A percentile compares a stretch with the other conserved stretches of the same genome.
These are phyloP conservation scores for Fusarium brachygibbosum DNA, from an alignment of 2,329 filamentous ascomycete genomes.

Conservation along the genomic window DNA sequence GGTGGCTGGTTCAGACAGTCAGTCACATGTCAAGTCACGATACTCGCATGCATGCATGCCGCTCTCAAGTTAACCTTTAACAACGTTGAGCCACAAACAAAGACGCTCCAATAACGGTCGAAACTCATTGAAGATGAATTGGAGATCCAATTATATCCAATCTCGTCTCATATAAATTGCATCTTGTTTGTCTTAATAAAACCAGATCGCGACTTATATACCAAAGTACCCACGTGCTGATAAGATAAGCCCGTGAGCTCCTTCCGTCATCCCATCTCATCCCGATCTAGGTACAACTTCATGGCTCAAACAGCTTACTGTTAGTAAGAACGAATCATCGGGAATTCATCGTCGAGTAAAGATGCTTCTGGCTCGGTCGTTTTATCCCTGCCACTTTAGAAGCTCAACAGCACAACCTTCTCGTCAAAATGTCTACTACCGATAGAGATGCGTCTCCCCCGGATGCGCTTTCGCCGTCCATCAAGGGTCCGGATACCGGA, in stretches of 20 bases:
- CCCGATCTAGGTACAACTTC: conserved; percentile 18
- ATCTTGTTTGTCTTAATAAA: not conserved
- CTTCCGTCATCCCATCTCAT: conserved; percentile 42
- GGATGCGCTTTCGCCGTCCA: conserved; percentile 27
- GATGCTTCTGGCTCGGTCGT: conserved; percentile 41
- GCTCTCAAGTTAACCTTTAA: conserved; percentile 3
- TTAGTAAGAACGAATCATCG: conserved; percentile 11
- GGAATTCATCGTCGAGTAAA: conserved; percentile 22
- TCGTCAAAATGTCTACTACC: conserved; percentile 43
- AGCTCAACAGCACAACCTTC: conserved; percentile 6
- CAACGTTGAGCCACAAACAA: conserved; percentile 22
- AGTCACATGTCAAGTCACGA: conserved; percentile 47
- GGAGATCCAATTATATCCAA: not conserved
- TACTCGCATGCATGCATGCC: conserved; percentile 1
- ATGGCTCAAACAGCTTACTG: conserved; percentile 18
- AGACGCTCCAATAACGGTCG: not conserved
- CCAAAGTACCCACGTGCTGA: conserved; percentile 48
- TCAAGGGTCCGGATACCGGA: conserved; percentile 31
- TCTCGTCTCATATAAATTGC: not conserved
- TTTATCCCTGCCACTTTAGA: conserved; percentile 29
- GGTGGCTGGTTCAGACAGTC: not conserved
- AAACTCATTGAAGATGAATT: not conserved
- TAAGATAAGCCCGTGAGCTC: conserved; percentile 49
- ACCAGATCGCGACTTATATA: not conserved
- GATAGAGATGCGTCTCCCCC: conserved; percentile 47